A percentile compares a stretch with the other conserved stretches of the same genome.
Evolutionary conservation across 1,139 yeast genomes (phyloP).

Genomic region (Suhomyces bribrorum): DNA sequence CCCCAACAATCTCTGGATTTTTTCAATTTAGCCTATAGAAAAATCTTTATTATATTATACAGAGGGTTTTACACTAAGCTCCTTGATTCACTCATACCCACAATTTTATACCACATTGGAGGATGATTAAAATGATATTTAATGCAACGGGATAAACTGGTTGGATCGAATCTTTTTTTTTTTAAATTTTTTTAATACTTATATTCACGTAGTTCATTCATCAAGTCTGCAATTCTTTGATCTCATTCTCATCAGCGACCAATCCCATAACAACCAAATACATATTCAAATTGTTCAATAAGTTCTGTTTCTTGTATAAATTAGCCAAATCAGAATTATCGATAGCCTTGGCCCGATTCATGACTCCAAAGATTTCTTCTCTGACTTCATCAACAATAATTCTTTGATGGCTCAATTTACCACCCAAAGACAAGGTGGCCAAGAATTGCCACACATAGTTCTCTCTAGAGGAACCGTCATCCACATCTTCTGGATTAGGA

Average conservation of each 20-base stretch:
- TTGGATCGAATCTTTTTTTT: neutral
- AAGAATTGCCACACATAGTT: constrained; percentile 94
- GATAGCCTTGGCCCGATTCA: constrained; percentile 76
- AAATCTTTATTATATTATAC: constrained; percentile 4
- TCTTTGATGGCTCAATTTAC: constrained; percentile 90
- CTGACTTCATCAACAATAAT: constrained; percentile 93
- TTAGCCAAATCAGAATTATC: constrained; percentile 55
- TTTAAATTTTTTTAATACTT: neutral
- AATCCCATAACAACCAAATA: constrained; percentile 96
- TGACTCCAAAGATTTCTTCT: constrained; percentile 88
- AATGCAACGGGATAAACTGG: too few relatives aligned
- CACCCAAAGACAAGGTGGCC: constrained; percentile 92
- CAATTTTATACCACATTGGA: too few relatives aligned
- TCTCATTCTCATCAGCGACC: constrained; percentile 74
- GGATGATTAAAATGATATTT: neutral
- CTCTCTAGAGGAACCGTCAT: constrained; percentile 64
- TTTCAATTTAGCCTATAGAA: neutral
- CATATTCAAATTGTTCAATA: constrained; percentile 81
- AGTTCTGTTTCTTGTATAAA: constrained; percentile 59
- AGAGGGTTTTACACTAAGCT: constrained; percentile 3
- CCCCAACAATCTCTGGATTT: constrained; percentile 1
- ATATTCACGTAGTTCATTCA: neutral
- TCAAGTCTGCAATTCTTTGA: constrained; percentile 47
- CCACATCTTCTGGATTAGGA: constrained; percentile 53
- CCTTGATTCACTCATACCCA: too few relatives aligned